Evolutionary conservation across 768 basidiomycete species (phyloP), one percentile per base, ranked within the genome.

Genomic region (Ramaria sp.): DNA sequence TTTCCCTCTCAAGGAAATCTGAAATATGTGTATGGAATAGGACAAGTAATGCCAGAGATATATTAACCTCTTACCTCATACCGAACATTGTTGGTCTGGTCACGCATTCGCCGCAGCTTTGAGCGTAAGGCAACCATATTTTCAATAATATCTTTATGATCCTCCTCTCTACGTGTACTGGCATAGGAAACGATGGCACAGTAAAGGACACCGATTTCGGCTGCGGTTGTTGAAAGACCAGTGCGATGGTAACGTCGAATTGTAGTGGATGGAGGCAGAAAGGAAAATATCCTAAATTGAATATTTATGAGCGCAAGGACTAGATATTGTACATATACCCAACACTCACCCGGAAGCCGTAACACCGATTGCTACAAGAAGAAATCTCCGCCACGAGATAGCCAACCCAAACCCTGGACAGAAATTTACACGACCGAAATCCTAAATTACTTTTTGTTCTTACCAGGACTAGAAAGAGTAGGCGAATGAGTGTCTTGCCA

Each of bases 101-200:
- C 70, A 12, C 78, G 66, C 1, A 83, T 81, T 50, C 86, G 74
- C 51, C 78, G 82, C 54, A 92, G 71, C 67, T 91, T 92, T 54
- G 78, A 75, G 13, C 87, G 76, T 60, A 91, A 80, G 0, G 88
- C 88, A 41, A 90, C 72, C n/a, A 89, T 64, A 53, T 80, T 83
- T 33, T 78, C 76, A 30, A 83, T 67, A 42, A 90, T 84, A 33
- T 76, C 70, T 7, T 76, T 70, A 3, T 76, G 69, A 45, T 86
- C 80, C 1, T 71, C 66, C 37, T 79, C 75, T 10, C 70, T 63
- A 46, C 74, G 77, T 5, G 78, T 75, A 59, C 82, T 80, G 0
- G 86, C 85, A 59, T 80, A 83, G 0, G 86, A 86, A 2, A 94
- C 70, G 30, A 91, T 79, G 1, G 83, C 77, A 65, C 91, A 93